A percentile compares a stretch with the other conserved stretches of the same genome.
Conservation (phyloP, 2,329 filamentous ascomycete genomes). For the Botrytis squamosa region DNA sequence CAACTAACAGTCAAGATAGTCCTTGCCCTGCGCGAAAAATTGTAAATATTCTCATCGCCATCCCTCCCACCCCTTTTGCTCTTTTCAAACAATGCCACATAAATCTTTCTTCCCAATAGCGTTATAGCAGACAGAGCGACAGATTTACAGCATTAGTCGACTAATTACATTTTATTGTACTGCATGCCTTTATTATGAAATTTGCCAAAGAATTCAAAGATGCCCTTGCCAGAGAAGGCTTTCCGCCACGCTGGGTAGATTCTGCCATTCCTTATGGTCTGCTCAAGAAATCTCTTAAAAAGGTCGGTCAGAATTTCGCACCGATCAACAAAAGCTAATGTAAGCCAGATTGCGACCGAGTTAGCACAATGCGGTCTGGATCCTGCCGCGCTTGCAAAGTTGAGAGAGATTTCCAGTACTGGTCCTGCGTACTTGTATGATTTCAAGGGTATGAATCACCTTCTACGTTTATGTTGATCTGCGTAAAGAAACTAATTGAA, state of each 20-base stretch:
- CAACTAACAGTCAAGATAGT: neutral
- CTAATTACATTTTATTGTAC: neutral
- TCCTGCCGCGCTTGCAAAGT: conserved; percentile 18
- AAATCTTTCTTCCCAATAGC: neutral
- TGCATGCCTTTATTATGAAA: conserved; percentile 62
- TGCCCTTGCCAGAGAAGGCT: conserved; percentile 67
- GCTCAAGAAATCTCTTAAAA: conserved; percentile 86
- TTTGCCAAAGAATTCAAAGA: conserved; percentile 78
- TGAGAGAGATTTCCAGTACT: conserved; percentile 25
- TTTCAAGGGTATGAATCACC: conserved; percentile 48
- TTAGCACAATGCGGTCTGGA: conserved; percentile 17
- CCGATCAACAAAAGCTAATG: conserved; percentile 3
- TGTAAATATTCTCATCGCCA: neutral
- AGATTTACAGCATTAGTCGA: neutral
- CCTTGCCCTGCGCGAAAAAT: neutral
- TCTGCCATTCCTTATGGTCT: conserved; percentile 80
- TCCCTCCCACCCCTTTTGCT: neutral
- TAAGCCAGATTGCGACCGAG: conserved; percentile 17
- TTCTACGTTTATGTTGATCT: neutral
- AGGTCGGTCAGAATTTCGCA: conserved; percentile 52
- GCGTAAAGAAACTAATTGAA: neutral
- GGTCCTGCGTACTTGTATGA: conserved; percentile 50
- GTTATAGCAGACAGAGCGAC: conserved; percentile 11
- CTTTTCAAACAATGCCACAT: conserved; percentile 1
- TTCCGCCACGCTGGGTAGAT: conserved; percentile 69